Evolutionary conservation across 306 rosid species (phyloP), one percentile per base, ranked within the genome.

Genomic region (Carpinus viminea): DNA sequence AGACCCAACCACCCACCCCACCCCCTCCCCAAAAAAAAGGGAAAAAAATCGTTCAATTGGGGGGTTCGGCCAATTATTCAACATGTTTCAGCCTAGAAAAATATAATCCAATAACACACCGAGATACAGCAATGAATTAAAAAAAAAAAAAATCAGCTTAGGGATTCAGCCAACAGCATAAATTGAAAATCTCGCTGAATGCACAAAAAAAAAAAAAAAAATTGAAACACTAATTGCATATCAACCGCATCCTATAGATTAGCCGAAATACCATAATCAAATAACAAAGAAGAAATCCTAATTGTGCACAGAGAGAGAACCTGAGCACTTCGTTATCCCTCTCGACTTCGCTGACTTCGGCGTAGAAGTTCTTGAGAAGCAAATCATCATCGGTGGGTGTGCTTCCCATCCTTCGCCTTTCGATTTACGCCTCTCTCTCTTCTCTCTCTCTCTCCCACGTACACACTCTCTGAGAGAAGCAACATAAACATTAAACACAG

Each of bases 331-430:
- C 96, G 88, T 95, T 93, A 81, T 95, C 99, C 81, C 99, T 88
- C 88, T 91, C 97, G 36, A 93, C 99, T 91, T 93, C 98, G 91
- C 99, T 88, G 74, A 95, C 99, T 88, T 91, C 99, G 41, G 98
- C 98, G 85, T 85, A 93, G 91, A 93, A 95, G 77, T 74, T 90
- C 85, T 93, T 93, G 91, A 96, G 99, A 80, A 96, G 94, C 83
- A 96, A 90, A 84, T 93, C 99, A 15, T 86, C 94, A 43, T 87
- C 91, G 77, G 80, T 34, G 76, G 45, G 76, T 48, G 90, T 34
- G 5, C 81, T 84, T 74, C 89, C 91, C 91, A 88, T 88, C 38
- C 74, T 24, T n/a, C 28, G 31, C 36, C 65, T 24, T 24, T 24
- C n/a, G 31, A 24, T 8, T 17, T 61, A 20, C 53, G 43, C 65